Percentiles rank a stretch among this genome's conserved stretches.
Conservation (phyloP, 352 stramenopile genomes). For the Plasmopara muralis region DNA sequence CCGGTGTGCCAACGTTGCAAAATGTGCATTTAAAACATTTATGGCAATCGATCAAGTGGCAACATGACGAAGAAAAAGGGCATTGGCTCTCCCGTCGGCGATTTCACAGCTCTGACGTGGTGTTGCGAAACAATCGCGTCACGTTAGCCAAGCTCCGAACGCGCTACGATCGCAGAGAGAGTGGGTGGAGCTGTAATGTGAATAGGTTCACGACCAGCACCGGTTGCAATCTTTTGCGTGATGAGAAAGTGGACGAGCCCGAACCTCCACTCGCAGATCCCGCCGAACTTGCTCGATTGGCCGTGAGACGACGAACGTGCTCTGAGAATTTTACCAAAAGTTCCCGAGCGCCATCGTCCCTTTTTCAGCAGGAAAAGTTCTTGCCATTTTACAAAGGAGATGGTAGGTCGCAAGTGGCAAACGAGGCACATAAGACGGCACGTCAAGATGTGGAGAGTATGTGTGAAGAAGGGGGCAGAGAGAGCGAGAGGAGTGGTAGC, state of each 20-base stretch:
- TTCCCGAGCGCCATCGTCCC: constrained; percentile 17
- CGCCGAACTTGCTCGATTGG: constrained; percentile 12
- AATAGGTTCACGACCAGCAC: constrained; percentile 15
- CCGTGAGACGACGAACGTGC: constrained; percentile 21
- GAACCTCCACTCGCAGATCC: constrained; percentile 21
- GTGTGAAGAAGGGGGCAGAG: background rate
- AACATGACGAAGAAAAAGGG: constrained; percentile 5
- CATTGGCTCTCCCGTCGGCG: constrained; percentile 27
- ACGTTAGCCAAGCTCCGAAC: constrained; percentile 13
- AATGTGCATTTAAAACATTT: constrained; percentile 2
- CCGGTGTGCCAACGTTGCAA: constrained; percentile 1
- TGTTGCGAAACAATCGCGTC: constrained; percentile 19
- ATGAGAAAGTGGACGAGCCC: constrained; percentile 15
- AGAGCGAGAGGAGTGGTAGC: constrained; percentile 5
- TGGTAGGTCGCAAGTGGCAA: constrained; percentile 3
- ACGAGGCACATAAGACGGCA: constrained; percentile 25
- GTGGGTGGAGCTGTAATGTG: constrained; percentile 6
- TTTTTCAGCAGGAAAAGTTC: constrained; percentile 9
- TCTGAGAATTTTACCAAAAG: constrained; percentile 37
- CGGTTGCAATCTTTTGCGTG: constrained; percentile 10
- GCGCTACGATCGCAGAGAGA: constrained; percentile 10
- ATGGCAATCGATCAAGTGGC: constrained; percentile 5
- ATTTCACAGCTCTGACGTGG: constrained; percentile 59
- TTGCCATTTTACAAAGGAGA: constrained; percentile 3
- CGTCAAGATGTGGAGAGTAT: constrained; percentile 14